Percentiles rank a stretch among this genome's conserved stretches.
Evolutionary conservation across 2,329 filamentous ascomycete genomes (phyloP).

Genomic region (Aureobasidium leucospermi): DNA sequence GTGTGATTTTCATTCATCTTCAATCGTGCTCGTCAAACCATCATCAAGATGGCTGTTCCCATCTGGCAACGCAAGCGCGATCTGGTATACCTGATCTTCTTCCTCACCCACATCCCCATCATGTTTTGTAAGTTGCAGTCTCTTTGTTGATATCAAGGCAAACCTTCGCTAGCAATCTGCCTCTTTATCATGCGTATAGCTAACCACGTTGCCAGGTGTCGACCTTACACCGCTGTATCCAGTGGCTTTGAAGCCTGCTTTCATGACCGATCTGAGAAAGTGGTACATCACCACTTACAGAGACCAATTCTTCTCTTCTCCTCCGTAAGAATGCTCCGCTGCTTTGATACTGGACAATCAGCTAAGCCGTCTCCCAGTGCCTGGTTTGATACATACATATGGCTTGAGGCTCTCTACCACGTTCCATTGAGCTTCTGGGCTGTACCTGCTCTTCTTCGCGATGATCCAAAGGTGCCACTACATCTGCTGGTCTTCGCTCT

Average conservation of each 20-base stretch:
- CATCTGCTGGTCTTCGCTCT: slow-evolving; percentile 54
- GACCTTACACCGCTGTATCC: slow-evolving; percentile 57
- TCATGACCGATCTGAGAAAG: slow-evolving; percentile 43
- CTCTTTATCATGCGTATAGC: background rate
- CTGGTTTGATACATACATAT: slow-evolving; percentile 53
- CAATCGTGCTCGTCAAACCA: background rate
- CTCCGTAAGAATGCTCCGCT: slow-evolving; percentile 34
- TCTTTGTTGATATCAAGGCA: background rate
- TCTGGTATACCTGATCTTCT: slow-evolving; percentile 51
- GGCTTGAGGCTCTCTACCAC: slow-evolving; percentile 55
- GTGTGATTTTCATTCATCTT: background rate
- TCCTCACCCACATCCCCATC: slow-evolving; percentile 53
- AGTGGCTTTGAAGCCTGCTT: slow-evolving; percentile 38
- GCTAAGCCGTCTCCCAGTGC: slow-evolving; percentile 21
- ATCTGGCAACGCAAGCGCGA: slow-evolving; percentile 37
- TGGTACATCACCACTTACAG: slow-evolving; percentile 56
- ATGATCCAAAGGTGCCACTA: slow-evolving; percentile 51
- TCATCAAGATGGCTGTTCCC: slow-evolving; percentile 23
- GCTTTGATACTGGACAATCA: background rate
- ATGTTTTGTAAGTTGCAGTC: slow-evolving; percentile 47
- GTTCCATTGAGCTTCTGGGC: slow-evolving; percentile 55
- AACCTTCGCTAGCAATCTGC: background rate
- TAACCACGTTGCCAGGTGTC: slow-evolving; percentile 39
- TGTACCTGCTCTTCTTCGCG: slow-evolving; percentile 45
- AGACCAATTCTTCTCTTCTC: slow-evolving; percentile 55